phyloP scores from a whole-genome alignment of 139 green algal species.

The Coelastrella sp. region DNA sequence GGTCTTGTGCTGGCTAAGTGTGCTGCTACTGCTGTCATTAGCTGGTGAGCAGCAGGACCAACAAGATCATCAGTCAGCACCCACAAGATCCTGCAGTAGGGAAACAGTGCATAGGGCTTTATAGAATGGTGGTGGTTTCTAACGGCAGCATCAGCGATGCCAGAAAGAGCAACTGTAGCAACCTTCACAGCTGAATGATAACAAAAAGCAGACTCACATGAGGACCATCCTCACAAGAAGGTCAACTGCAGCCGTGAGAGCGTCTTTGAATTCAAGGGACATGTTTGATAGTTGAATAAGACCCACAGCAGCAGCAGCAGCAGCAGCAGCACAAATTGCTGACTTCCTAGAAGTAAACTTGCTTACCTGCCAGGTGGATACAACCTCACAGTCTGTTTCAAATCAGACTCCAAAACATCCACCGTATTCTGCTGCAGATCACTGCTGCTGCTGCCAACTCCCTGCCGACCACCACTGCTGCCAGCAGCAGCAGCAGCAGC shows the following conservation, averaged over 20 bases:
- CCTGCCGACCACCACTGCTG: not conserved
- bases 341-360: not conserved
- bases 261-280: no score
- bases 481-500: slow-evolving; percentile 2
- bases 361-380: slow-evolving; percentile 42
- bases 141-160: no score
- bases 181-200: no score
- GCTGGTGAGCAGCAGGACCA: slow-evolving; percentile 37
- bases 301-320: no score
- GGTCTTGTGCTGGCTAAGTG: slow-evolving; percentile 18
- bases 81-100: slow-evolving; percentile 42
- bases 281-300: no score
- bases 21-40: slow-evolving; percentile 43
- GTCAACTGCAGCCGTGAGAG: no score
- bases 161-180: no score
- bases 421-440: slow-evolving; percentile 10
- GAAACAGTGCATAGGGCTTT: no score
- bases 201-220: no score
- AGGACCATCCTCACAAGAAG: no score
- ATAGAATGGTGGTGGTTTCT: no score
- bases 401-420: slow-evolving; percentile 12
- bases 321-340: no score
- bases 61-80: slow-evolving; percentile 39
- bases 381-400: slow-evolving; percentile 29
- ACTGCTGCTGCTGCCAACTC: slow-evolving; percentile 23